Base-by-base conservation (phyloP, 768 basidiomycete species). In the Russula sp. region DNA sequence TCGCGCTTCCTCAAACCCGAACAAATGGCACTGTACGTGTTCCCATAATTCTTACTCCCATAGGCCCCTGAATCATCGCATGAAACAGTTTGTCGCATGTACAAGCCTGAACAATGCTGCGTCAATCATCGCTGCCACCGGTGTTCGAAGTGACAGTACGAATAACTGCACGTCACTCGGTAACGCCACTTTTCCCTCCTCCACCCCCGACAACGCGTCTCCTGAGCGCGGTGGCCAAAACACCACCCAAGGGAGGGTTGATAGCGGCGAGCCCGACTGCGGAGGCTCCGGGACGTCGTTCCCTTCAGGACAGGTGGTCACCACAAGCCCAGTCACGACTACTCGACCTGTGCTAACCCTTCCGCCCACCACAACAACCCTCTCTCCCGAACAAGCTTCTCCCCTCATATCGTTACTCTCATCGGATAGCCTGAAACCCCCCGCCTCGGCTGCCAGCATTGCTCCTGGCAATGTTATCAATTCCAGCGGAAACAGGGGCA, bases 51-150 rank as follows among this genome's bases (percentile, higher is more conserved):
- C 29, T 18, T 10, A 32, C 35, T 45, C 2, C 38, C 52, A 16
- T 22, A 34, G 10, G 22, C 52, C 43, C 52, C 7, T 58, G 29
- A 18, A 54, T 38, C 18, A 41, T 22, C 11, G 32, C 47, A 13
- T 41, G 0, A 42, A 42, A 1, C 59, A 84, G 82, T 69, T 70
- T 36, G 61, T 85, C n/a, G 71, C 74, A 1, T 87, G 84, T 71
- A 82, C 82, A 4, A 81, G 78, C 64, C 69, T 77, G 63, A 71
- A 70, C n/a, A 78, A 75, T 32, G 84, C 81, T 0, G 65, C 74
- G 5, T 73, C 78, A 1, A 66, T 79, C 9, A 79, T 86, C 61
- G 58, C 73, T 10, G 75, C 80, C 2, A 74, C 78, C 35, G 83
- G 83, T 14, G 79, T 75, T 2, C 70, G 70, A 16, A 79, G 78